Percentiles rank a stretch among this genome's conserved stretches.
phyloP scores from a whole-genome alignment of 2,329 filamentous ascomycete species.

The Sarocladium kiliense region DNA sequence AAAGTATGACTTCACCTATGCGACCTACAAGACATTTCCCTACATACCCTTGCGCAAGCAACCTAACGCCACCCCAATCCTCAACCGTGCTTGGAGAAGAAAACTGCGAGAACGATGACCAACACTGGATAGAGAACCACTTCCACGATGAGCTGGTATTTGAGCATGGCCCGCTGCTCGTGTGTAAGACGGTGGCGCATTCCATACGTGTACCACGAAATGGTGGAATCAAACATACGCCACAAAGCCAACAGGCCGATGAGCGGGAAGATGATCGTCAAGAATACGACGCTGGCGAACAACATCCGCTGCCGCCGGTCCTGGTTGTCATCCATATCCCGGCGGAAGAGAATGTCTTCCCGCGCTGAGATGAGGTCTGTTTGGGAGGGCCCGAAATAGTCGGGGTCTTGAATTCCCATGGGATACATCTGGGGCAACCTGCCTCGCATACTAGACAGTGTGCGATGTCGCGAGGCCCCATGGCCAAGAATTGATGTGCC shows the following conservation, averaged over 20 bases:
- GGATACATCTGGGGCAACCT: not conserved
- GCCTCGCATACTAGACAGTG: not conserved
- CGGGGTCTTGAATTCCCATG: constrained; percentile 12
- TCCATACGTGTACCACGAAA: constrained; percentile 45
- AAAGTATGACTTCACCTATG: no score
- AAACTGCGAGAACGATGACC: constrained; percentile 24
- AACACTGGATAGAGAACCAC: constrained; percentile 26
- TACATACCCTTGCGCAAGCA: no score
- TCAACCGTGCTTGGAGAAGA: constrained; percentile 21
- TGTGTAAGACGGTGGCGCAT: constrained; percentile 33
- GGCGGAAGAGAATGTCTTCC: constrained; percentile 23
- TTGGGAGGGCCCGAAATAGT: constrained; percentile 23
- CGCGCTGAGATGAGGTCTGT: constrained; percentile 24
- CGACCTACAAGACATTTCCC: no score
- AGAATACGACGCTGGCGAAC: constrained; percentile 31
- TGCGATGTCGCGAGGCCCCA: not conserved
- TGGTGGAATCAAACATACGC: constrained; percentile 38
- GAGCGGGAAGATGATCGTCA: constrained; percentile 41
- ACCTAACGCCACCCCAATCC: no score
- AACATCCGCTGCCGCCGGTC: constrained; percentile 27
- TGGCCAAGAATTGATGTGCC: not conserved
- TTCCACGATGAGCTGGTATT: constrained; percentile 32
- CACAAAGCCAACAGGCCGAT: constrained; percentile 37
- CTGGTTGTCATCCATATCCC: constrained; percentile 19
- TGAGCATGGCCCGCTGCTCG: constrained; percentile 24